Evolutionary conservation across 352 stramenopile species (phyloP).

Genomic region (Saprolegnia parasitica): DNA sequence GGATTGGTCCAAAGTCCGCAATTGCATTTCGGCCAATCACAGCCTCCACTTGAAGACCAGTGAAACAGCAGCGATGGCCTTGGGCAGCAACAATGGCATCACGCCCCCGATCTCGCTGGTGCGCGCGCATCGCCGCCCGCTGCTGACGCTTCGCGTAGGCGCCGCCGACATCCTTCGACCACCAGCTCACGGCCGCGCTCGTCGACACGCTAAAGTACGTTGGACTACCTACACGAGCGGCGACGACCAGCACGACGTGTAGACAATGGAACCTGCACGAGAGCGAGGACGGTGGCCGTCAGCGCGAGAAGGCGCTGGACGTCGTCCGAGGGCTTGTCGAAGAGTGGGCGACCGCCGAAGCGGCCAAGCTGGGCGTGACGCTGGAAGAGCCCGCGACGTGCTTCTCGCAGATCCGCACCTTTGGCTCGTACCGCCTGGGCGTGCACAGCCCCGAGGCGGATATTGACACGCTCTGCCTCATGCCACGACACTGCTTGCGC

Average conservation of each 20-base stretch:
- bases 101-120: constrained; percentile 66
- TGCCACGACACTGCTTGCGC: constrained; percentile 71
- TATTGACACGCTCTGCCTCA: constrained; percentile 83
- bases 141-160: constrained; percentile 29
- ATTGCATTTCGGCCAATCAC: constrained; percentile 8
- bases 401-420: constrained; percentile 75
- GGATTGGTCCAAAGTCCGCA: neutral
- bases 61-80: neutral
- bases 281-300: constrained; percentile 52
- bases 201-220: constrained; percentile 53
- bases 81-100: constrained; percentile 34
- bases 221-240: neutral
- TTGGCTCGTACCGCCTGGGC: constrained; percentile 87
- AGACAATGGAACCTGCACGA: constrained; percentile 73
- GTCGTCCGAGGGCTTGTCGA: constrained; percentile 61
- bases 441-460: constrained; percentile 83
- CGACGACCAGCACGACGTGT: neutral
- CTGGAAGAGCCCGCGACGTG: constrained; percentile 41
- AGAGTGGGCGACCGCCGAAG: constrained; percentile 77
- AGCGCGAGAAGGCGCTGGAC: constrained; percentile 58
- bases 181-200: constrained; percentile 58
- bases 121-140: neutral
- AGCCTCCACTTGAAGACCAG: neutral
- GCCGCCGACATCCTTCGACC: constrained; percentile 57
- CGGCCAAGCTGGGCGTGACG: constrained; percentile 36